These are phyloP conservation scores for Pseudogymnoascus sp. DNA, from an alignment of 2,329 filamentous ascomycete species.

Conservation along the genomic window DNA sequence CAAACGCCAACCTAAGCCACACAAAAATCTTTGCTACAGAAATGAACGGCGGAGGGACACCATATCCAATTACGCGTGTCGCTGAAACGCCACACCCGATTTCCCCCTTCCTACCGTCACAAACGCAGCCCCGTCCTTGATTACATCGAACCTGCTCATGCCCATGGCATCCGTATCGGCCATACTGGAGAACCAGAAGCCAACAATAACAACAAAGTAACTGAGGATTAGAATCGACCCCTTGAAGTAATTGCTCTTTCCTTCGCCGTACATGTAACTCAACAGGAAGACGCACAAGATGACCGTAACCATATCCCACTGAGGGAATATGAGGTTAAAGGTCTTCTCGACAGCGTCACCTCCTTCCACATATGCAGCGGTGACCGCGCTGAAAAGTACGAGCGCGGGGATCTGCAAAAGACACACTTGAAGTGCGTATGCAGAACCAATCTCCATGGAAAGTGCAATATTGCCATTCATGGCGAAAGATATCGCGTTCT, in stretches of 20 bases:
- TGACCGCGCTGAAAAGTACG: constrained; percentile 80
- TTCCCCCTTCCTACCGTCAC: constrained; percentile 26
- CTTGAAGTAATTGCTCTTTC: constrained; percentile 99
- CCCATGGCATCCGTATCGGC: constrained; percentile 27
- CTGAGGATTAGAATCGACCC: constrained; percentile 88
- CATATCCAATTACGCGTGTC: not conserved
- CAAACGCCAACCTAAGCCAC: not conserved
- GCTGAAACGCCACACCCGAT: constrained; percentile 25
- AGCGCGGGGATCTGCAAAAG: constrained; percentile 88
- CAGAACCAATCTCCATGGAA: constrained; percentile 98
- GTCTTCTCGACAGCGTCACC: constrained; percentile 51
- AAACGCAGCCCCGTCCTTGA: constrained; percentile 25
- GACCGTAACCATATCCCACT: constrained; percentile 98
- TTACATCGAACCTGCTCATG: constrained; percentile 26
- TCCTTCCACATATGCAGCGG: constrained; percentile 48
- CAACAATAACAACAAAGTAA: constrained; percentile 84
- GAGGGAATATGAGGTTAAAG: constrained; percentile 87
- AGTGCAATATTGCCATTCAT: constrained; percentile 99
- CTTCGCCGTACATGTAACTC: constrained; percentile 95
- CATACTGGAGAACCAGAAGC: constrained; percentile 75
- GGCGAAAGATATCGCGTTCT: constrained; percentile 97
- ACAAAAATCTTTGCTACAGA: not conserved
- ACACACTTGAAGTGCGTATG: constrained; percentile 93
- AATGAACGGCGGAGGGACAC: not conserved
- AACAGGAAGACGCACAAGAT: constrained; percentile 93